Base-by-base conservation (phyloP, 768 basidiomycete genomes). In the Hebeloma cylindrosporum region DNA sequence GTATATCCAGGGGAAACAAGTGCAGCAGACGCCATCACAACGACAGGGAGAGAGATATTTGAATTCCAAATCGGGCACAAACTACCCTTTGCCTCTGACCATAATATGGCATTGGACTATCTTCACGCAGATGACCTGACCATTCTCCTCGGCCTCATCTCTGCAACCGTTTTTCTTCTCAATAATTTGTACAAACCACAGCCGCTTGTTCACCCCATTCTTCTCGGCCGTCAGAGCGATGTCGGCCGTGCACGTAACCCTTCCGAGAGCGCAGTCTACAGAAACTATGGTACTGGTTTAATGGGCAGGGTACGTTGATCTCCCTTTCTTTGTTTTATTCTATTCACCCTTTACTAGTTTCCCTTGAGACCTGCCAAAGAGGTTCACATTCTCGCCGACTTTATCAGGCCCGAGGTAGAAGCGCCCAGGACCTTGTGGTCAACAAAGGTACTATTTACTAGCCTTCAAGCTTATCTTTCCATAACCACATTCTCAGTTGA, bases 181-280 rank as follows among this genome's bases (percentile, higher is more conserved):
- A 82, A 82, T 58, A 89, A 82, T 60, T 68, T 88, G 48, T 88
- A 89, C 68, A 88, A 78, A 54, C 87, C 86, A 3, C 86, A 87
- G 54, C 83, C 86, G 2, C 78, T 94, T 31, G 92, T 94, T 0
- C 93, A 96, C 58, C 93, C 93, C n/a, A 87, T 97, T 53, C 75
- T 95, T 7, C 77, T 97, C 1, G 93, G 93, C 5, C 73, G 92
- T 38, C 93, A 97, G 73, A 91, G 90, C 55, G 94, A 96, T 62
- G 85, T 86, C 20, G 84, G 83, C 9, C 75, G 84, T 38, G 89
- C 93, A 3, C 73, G 93, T 41, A 83, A 89, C 58, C 75, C 85
- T 9, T 74, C 78, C 6, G 88, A 94, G 68, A 93, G 89, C 56
- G 89, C 91, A 0, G 72, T 93, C 11, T 95, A 94, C 64, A 79